phyloP scores from a whole-genome alignment of 2,329 filamentous ascomycete species.

The Colletotrichum sansevieriae region DNA sequence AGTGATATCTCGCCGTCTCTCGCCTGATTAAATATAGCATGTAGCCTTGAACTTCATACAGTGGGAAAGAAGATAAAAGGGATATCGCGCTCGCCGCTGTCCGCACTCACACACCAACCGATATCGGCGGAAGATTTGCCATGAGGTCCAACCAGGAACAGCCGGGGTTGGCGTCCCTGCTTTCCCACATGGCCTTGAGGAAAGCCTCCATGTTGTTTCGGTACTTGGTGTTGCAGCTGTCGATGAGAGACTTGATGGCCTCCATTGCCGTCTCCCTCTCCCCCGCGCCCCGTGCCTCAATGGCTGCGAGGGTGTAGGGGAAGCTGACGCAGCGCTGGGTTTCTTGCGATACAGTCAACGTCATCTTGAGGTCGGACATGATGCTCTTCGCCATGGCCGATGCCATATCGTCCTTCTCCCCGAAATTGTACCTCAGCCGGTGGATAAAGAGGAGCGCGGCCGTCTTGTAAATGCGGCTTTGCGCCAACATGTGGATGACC shows the following conservation, averaged over 20 bases:
- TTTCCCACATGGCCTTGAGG: slow-evolving; percentile 28
- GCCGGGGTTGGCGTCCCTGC: slow-evolving; percentile 26
- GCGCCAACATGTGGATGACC: slow-evolving; percentile 48
- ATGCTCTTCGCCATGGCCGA: slow-evolving; percentile 44
- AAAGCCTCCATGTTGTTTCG: slow-evolving; percentile 26
- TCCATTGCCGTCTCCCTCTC: slow-evolving; percentile 34
- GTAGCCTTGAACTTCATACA: neutral
- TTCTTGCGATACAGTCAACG: slow-evolving; percentile 40
- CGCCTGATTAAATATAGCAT: neutral
- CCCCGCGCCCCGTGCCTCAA: slow-evolving; percentile 42
- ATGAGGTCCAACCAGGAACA: slow-evolving; percentile 34
- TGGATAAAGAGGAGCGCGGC: slow-evolving; percentile 45
- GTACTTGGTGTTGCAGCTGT: slow-evolving; percentile 31
- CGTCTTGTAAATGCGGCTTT: slow-evolving; percentile 45
- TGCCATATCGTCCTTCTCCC: slow-evolving; percentile 42
- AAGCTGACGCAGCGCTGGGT: slow-evolving; percentile 44
- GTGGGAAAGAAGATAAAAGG: neutral
- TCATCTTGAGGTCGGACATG: slow-evolving; percentile 45
- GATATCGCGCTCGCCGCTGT: no score
- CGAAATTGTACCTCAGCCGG: slow-evolving; percentile 44
- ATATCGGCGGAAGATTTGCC: slow-evolving; percentile 23
- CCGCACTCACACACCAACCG: slow-evolving; percentile 29
- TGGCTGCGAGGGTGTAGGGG: slow-evolving; percentile 45
- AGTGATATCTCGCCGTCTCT: slow-evolving; percentile 20
- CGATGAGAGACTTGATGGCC: slow-evolving; percentile 34